These are phyloP conservation scores for Clitopilus passeckerianus DNA, from an alignment of 768 basidiomycete species.

Conservation along the genomic window DNA sequence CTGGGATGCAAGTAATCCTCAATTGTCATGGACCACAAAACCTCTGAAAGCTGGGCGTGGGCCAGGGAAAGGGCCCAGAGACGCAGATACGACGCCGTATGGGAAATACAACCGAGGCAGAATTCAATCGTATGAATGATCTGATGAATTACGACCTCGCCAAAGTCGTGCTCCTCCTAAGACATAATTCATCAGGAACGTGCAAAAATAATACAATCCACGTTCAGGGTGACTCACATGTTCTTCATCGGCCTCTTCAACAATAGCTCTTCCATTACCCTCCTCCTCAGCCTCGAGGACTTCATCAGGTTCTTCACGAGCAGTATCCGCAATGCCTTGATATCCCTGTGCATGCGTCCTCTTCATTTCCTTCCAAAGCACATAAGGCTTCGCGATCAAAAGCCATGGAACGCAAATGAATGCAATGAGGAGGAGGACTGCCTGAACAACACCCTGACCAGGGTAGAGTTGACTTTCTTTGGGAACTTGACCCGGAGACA, in stretches of 20 bases:
- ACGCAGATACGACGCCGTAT: slow-evolving; percentile 90
- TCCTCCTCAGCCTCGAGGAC: slow-evolving; percentile 76
- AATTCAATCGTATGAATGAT: slow-evolving; percentile 99
- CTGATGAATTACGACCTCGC: slow-evolving; percentile 95
- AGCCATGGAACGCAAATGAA: slow-evolving; percentile 92
- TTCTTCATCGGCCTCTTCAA: slow-evolving; percentile 69
- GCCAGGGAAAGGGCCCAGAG: slow-evolving; percentile 98
- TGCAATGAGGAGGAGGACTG: slow-evolving; percentile 72
- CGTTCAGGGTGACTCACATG: slow-evolving; percentile 48
- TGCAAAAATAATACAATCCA: slow-evolving; percentile 11
- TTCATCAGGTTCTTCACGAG: slow-evolving; percentile 52
- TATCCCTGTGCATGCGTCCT: slow-evolving; percentile 83
- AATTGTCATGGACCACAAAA: slow-evolving; percentile 88
- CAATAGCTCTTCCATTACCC: slow-evolving; percentile 67
- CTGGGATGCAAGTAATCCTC: slow-evolving; percentile 53
- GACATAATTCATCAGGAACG: slow-evolving; percentile 1
- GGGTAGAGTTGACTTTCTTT: slow-evolving; percentile 69
- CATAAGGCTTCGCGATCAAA: slow-evolving; percentile 87
- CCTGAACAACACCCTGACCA: slow-evolving; percentile 85
- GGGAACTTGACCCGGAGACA: slow-evolving; percentile 79
- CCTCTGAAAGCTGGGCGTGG: slow-evolving; percentile 95
- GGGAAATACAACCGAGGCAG: slow-evolving; percentile 97
- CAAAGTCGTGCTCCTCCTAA: slow-evolving; percentile 84
- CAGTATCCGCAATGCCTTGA: slow-evolving; percentile 56
- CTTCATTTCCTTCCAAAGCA: slow-evolving; percentile 86